phyloP scores from a whole-genome alignment of 2,329 filamentous ascomycete species.

The Pseudocercospora fuligena region DNA sequence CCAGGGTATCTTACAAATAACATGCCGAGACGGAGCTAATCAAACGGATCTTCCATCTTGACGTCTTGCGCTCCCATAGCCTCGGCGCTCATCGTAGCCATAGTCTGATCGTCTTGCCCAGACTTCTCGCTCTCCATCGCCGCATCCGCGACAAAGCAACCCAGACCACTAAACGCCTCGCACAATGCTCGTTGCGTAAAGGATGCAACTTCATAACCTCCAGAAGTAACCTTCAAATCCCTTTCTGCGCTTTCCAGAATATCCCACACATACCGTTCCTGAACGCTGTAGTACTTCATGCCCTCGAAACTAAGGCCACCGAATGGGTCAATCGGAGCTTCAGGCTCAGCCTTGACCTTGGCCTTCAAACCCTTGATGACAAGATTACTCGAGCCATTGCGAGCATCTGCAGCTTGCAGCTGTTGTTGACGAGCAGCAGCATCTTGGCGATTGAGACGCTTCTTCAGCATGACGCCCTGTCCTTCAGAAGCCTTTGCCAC shows the following conservation, averaged over 20 bases:
- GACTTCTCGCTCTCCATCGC: conserved; percentile 47
- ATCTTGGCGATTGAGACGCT: conserved; percentile 67
- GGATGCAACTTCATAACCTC: conserved; percentile 81
- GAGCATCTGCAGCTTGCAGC: conserved; percentile 49
- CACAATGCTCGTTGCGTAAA: conserved; percentile 81
- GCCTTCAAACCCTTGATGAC: conserved; percentile 81
- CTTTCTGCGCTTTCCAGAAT: conserved; percentile 71
- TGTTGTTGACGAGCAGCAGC: conserved; percentile 48
- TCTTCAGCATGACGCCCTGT: conserved; percentile 70
- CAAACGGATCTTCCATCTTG: conserved; percentile 51
- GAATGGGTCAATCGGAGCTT: conserved; percentile 86
- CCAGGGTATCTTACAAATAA: conserved; percentile 26
- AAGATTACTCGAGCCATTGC: conserved; percentile 37
- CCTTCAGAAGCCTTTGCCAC: conserved; percentile 54
- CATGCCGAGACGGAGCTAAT: conserved; percentile 10
- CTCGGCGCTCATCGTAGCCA: conserved; percentile 46
- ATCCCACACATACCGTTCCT: conserved; percentile 73
- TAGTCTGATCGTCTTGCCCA: conserved; percentile 33
- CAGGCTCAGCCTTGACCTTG: conserved; percentile 60
- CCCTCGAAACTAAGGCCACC: conserved; percentile 70
- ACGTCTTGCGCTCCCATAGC: conserved; percentile 64
- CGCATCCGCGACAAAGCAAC: conserved; percentile 85
- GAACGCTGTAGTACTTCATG: conserved; percentile 71
- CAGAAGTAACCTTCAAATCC: conserved; percentile 70
- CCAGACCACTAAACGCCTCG: conserved; percentile 87